Conservation (phyloP, 1,284 basidiomycete species). For the Ceratobasidium sp. region DNA sequence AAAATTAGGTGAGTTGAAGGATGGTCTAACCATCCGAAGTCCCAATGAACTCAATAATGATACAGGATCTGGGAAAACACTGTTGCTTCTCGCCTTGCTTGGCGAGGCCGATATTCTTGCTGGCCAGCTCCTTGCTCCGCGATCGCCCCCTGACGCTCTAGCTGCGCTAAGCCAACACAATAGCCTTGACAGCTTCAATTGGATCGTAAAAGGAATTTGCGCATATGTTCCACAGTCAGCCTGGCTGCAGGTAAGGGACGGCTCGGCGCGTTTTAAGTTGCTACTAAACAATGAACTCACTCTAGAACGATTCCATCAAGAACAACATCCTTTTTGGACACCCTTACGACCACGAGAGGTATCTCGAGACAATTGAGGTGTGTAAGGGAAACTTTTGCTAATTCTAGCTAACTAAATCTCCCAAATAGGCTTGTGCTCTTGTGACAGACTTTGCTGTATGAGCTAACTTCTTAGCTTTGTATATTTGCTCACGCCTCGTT, state of each 20-base stretch:
- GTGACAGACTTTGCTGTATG: slow-evolving; percentile 65
- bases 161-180: slow-evolving; percentile 61
- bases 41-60: background rate
- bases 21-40: background rate
- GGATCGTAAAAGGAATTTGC: slow-evolving; percentile 79
- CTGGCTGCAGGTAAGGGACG: slow-evolving; percentile 48
- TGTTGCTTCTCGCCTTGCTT: slow-evolving; percentile 82
- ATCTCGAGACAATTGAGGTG: slow-evolving; percentile 77
- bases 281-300: slow-evolving; percentile 61
- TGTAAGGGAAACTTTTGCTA: background rate
- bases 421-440: slow-evolving; percentile 65
- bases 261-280: background rate
- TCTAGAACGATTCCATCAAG: slow-evolving; percentile 92
- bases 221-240: slow-evolving; percentile 91
- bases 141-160: slow-evolving; percentile 83
- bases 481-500: background rate
- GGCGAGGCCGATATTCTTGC: slow-evolving; percentile 89
- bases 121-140: slow-evolving; percentile 82
- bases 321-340: slow-evolving; percentile 94
- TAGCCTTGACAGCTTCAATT: slow-evolving; percentile 63
- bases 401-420: background rate
- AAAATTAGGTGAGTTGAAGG: slow-evolving; percentile 52
- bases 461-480: background rate
- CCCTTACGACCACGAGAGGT: slow-evolving; percentile 81
- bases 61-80: slow-evolving; percentile 82